Conservation (phyloP, 305 asterid genomes). For the Fraxinus paxiana region DNA sequence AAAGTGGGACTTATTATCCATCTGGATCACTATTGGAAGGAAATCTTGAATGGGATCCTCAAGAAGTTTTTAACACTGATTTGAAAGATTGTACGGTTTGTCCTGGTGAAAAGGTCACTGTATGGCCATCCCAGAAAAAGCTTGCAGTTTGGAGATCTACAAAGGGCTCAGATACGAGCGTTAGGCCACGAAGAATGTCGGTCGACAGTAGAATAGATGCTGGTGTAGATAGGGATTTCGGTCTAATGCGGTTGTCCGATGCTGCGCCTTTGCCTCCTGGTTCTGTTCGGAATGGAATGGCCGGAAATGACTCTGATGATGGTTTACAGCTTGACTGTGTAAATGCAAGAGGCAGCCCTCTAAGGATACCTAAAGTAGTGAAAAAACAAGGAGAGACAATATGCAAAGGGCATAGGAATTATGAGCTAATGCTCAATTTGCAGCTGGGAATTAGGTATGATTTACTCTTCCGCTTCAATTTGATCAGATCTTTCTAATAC, state of each 20-base stretch:
- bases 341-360: conserved; percentile 38
- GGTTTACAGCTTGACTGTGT: conserved; percentile 19
- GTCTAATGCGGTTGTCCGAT: conserved; percentile 50
- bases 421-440: conserved; percentile 81
- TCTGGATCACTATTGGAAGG: conserved; percentile 40
- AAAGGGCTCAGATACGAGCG: conserved; percentile 37
- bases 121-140: conserved; percentile 89
- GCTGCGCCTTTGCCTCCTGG: conserved; percentile 43
- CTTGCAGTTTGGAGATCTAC: conserved; percentile 63
- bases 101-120: conserved; percentile 52
- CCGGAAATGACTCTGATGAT: conserved; percentile 7
- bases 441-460: conserved; percentile 77
- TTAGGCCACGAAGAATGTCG: conserved; percentile 59
- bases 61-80: conserved; percentile 40
- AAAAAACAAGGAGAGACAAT: conserved; percentile 85
- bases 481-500: not conserved
- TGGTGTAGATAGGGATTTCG: conserved; percentile 49
- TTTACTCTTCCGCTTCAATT: not conserved
- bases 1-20: conserved; percentile 52
- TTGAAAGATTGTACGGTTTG: conserved; percentile 50
- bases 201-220: conserved; percentile 75
- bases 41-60: conserved; percentile 60
- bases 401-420: conserved; percentile 75
- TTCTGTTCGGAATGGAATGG: conserved; percentile 19
- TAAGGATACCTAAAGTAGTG: conserved; percentile 59